Percentiles rank a stretch among this genome's conserved stretches.
Conservation (phyloP, 2,329 filamentous ascomycete genomes). For the Lecanicillium sp. region DNA sequence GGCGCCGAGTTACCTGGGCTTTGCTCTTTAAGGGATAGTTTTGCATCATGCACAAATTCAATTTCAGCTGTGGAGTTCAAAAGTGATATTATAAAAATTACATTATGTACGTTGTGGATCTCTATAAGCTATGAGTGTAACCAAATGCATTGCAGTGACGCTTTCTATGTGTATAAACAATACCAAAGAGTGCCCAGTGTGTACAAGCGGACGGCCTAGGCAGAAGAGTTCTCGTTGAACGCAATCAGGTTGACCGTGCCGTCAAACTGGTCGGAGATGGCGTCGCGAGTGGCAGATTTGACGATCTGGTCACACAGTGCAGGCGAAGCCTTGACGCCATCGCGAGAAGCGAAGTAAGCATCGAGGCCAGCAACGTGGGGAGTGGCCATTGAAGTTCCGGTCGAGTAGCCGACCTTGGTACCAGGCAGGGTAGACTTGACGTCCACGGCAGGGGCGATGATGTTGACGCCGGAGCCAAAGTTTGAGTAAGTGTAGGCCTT, state of each 20-base stretch:
- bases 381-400: constrained; percentile 30
- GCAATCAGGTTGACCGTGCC: constrained; percentile 34
- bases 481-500: constrained; percentile 34
- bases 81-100: too few species aligned
- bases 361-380: constrained; percentile 14
- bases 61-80: too few species aligned
- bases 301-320: constrained; percentile 21
- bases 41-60: too few species aligned
- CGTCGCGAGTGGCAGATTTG: constrained; percentile 26
- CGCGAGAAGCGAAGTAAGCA: constrained; percentile 23
- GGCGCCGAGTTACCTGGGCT: too few species aligned
- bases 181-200: too few species aligned
- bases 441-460: constrained; percentile 36
- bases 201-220: constrained; percentile 3
- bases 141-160: too few species aligned
- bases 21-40: too few species aligned
- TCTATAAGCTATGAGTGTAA: too few species aligned
- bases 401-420: constrained; percentile 33
- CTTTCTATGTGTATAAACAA: too few species aligned
- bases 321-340: constrained; percentile 14
- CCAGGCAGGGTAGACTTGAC: constrained; percentile 37
- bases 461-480: constrained; percentile 34
- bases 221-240: constrained; percentile 32
- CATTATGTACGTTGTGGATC: too few species aligned
- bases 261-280: constrained; percentile 20